Percentiles rank a stretch among this genome's conserved stretches.
phyloP scores from a whole-genome alignment of 2,329 filamentous ascomycete species.

The Byssochlamys sp. region DNA sequence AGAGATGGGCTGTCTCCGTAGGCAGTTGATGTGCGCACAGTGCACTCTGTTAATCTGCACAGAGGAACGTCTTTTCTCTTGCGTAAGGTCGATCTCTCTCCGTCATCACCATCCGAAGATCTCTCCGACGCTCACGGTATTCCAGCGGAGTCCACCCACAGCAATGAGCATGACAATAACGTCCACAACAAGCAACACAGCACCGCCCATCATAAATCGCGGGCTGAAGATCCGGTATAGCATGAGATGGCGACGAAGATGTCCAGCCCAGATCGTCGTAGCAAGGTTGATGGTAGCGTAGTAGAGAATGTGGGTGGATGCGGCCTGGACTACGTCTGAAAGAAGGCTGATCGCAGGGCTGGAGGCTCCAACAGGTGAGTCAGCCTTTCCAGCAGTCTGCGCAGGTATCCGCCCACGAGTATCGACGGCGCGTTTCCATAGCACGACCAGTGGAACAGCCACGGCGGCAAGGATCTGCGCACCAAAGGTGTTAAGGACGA shows the following conservation, averaged over 20 bases:
- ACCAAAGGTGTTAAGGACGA: constrained; percentile 78
- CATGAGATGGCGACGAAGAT: constrained; percentile 86
- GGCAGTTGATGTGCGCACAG: background rate
- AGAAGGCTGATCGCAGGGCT: constrained; percentile 41
- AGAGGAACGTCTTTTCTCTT: too few species aligned
- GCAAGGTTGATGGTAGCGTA: constrained; percentile 74
- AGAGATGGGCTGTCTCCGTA: background rate
- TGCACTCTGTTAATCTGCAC: background rate
- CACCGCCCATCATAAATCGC: constrained; percentile 73
- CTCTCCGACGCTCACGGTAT: constrained; percentile 68
- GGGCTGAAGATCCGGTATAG: constrained; percentile 89
- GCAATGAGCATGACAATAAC: constrained; percentile 60
- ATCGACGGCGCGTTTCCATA: constrained; percentile 83
- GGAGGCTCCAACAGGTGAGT: constrained; percentile 6
- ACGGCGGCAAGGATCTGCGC: constrained; percentile 75
- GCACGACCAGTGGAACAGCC: constrained; percentile 66
- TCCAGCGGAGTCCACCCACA: constrained; percentile 65
- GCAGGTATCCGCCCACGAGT: constrained; percentile 42
- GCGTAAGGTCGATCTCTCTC: background rate
- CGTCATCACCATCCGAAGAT: constrained; percentile 67
- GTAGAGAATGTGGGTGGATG: constrained; percentile 68
- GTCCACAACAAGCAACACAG: constrained; percentile 66
- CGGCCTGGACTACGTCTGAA: constrained; percentile 58
- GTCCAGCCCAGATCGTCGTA: constrained; percentile 82
- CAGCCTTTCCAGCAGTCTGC: constrained; percentile 13